These are phyloP conservation scores for Eremothecium cymbalariae DNA, from an alignment of 1,139 yeast species.

Conservation along the genomic window DNA sequence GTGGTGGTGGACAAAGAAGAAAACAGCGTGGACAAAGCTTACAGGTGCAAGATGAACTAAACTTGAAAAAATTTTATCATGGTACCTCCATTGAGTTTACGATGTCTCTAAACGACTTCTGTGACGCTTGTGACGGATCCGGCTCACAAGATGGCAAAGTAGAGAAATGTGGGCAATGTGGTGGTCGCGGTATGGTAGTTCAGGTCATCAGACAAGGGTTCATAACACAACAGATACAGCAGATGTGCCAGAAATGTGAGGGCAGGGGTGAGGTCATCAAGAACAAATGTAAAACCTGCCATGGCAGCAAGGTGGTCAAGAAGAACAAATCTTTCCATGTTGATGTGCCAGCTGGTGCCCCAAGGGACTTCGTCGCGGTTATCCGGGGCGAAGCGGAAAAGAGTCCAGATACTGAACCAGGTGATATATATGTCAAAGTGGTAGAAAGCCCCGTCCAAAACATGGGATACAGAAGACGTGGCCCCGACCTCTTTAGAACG, in stretches of 20 bases:
- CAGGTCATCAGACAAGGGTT: constrained; percentile 75
- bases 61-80: constrained; percentile 57
- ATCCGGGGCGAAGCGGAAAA: constrained; percentile 76
- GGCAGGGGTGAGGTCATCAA: constrained; percentile 68
- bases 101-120: constrained; percentile 64
- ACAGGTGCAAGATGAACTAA: constrained; percentile 46
- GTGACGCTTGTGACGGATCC: constrained; percentile 70
- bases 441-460: constrained; percentile 47
- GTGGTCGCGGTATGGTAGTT: constrained; percentile 65
- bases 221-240: constrained; percentile 78
- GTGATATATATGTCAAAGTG: constrained; percentile 60
- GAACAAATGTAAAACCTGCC: constrained; percentile 58
- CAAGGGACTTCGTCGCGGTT: constrained; percentile 50
- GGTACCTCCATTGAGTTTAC: constrained; percentile 58
- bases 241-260: constrained; percentile 67
- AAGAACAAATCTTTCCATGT: constrained; percentile 52
- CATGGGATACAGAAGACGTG: constrained; percentile 82
- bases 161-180: constrained; percentile 57
- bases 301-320: constrained; percentile 58
- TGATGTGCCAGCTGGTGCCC: constrained; percentile 62
- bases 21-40: constrained; percentile 61
- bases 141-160: constrained; percentile 76
- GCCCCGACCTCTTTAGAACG: constrained; percentile 65
- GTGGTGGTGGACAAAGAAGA: constrained; percentile 36
- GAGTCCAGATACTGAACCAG: constrained; percentile 72